Conservation (phyloP, 768 basidiomycete genomes). For the Neoboletus brunneissimus region DNA sequence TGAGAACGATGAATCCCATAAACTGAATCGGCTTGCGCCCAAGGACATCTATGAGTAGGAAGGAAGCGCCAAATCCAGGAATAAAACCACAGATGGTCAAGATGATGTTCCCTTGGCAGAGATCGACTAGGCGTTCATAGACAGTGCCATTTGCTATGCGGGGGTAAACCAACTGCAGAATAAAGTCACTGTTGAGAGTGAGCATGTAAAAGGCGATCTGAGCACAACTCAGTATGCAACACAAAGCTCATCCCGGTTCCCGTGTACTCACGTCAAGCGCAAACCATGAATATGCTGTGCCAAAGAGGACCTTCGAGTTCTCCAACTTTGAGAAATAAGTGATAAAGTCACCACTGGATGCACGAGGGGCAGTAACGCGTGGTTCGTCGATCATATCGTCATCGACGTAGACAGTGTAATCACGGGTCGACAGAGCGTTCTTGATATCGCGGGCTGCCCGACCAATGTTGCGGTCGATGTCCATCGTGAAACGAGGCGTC, state of each 20-base stretch:
- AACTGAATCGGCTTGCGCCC: slow-evolving; percentile 78
- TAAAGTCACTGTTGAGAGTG: slow-evolving; percentile 59
- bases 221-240: background rate
- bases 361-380: slow-evolving; percentile 62
- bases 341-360: slow-evolving; percentile 63
- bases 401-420: slow-evolving; percentile 44
- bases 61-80: slow-evolving; percentile 61
- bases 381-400: slow-evolving; percentile 47
- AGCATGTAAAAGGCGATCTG: slow-evolving; percentile 84
- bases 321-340: slow-evolving; percentile 64
- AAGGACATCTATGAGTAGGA: slow-evolving; percentile 66
- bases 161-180: background rate
- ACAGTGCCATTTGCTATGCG: slow-evolving; percentile 6
- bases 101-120: slow-evolving; percentile 69
- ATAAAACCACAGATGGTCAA: slow-evolving; percentile 70
- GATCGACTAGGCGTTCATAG: slow-evolving; percentile 54
- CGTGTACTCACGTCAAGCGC: slow-evolving; percentile 69
- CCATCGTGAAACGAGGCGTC: slow-evolving; percentile 89
- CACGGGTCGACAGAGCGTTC: slow-evolving; percentile 51
- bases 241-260: background rate
- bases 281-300: slow-evolving; percentile 80
- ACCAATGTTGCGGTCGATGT: slow-evolving; percentile 72
- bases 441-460: slow-evolving; percentile 71
- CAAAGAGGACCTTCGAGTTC: slow-evolving; percentile 75
- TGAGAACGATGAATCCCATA: slow-evolving; percentile 68